phyloP scores from a whole-genome alignment of 2,329 filamentous ascomycete species.

The Geoglossum cookeanum region DNA sequence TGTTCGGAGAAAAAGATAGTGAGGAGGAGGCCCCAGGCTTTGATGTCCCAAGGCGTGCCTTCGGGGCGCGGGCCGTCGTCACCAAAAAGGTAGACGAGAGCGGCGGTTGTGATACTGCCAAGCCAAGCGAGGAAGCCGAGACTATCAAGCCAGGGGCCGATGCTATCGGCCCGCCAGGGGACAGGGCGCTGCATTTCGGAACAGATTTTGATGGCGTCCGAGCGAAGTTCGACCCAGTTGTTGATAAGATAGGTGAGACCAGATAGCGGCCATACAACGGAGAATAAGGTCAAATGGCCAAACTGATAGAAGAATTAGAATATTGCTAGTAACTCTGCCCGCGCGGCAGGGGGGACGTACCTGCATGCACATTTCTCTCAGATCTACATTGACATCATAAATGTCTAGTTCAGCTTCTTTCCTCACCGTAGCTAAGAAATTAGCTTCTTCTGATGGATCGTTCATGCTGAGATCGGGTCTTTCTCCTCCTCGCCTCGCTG shows the following conservation, averaged over 20 bases:
- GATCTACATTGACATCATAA: conserved; percentile 81
- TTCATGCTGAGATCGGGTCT: conserved; percentile 30
- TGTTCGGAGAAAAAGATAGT: conserved; percentile 78
- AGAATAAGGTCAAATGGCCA: conserved; percentile 81
- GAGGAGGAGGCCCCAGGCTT: conserved; percentile 62
- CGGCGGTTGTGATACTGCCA: conserved; percentile 70
- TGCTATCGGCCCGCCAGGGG: conserved; percentile 78
- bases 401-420: conserved; percentile 62
- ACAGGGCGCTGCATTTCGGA: conserved; percentile 75
- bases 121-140: conserved; percentile 87
- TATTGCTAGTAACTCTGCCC: conserved; percentile 8
- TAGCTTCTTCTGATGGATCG: conserved; percentile 58
- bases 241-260: conserved; percentile 78
- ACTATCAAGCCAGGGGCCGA: conserved; percentile 78
- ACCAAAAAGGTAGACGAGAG: conserved; percentile 78
- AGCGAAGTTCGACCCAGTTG: conserved; percentile 88
- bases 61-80: conserved; percentile 44
- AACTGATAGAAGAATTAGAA: conserved; percentile 22
- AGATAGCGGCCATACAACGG: conserved; percentile 86
- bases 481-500: conserved; percentile 34
- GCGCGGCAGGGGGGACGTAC: conserved; percentile 28
- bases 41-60: conserved; percentile 50
- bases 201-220: conserved; percentile 87
- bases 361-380: conserved; percentile 84
- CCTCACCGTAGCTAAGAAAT: conserved; percentile 64